Evolutionary conservation across 2,329 filamentous ascomycete species (phyloP), one percentile per base, ranked within the genome.

Genomic region (Fonsecaea multimorphosa): DNA sequence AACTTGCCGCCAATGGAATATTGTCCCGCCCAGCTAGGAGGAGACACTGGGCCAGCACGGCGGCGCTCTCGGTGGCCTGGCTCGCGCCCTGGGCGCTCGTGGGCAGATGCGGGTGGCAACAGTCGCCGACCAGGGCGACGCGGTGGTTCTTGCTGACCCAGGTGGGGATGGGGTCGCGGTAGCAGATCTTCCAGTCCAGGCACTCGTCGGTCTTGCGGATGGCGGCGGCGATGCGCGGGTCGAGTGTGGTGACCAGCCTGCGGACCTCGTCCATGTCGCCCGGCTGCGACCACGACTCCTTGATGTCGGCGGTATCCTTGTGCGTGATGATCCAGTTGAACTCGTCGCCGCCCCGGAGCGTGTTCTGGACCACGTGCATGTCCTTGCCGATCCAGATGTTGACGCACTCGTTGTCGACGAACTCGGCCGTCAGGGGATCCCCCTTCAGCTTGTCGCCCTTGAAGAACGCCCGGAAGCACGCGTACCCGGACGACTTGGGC

Each of bases 371-470:
- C 81, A 83, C 12, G 80, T 81, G 67, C 53, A 85, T 79, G 71
- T 86, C 83, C 3, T 80, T 80, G 0, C 83, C 84, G 16, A 86
- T 78, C 84, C 83, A 86, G 9, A 81, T 79, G 71, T 85, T 83
- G 29, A 81, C 79, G 68, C 86, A 84, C 40, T 82, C 82, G 27
- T 82, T 74, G 12, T 77, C 79, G 68, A 84, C 86, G 62, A 86
- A 86, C 32, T 85, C 79, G 29, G 79, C 80, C 0, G 84, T 86
- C 22, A 79, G 73, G 0, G 83, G 82, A 68, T 86, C 84, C 4
- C 80, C 79, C 2, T 74, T 74, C 27, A 86, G 77, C 40, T 81
- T 80, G 69, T 83, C 76, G 27, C 77, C 78, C 46, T 78, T 77
- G 62, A 65, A 74, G 68, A 73, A 74, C 12, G 73, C 73, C n/a